Evolutionary conservation across 768 basidiomycete genomes (phyloP).

Genomic region (Leucosporidium scottii): DNA sequence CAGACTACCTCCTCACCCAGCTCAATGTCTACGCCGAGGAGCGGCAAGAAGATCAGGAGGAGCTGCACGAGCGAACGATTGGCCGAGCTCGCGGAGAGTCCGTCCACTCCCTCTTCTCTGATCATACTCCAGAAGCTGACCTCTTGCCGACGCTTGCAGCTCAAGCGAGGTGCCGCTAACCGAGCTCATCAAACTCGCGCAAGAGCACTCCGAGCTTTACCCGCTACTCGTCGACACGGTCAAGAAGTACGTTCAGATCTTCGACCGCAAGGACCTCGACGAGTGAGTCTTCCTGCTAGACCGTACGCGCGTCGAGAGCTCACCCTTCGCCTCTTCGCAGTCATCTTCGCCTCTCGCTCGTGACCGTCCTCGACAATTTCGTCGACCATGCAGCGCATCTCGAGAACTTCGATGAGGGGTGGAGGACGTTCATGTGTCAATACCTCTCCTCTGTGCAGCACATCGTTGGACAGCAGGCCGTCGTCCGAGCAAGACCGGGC

Average conservation of each 20-base stretch:
- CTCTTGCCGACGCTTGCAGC: no score
- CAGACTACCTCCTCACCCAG: conserved; percentile 70
- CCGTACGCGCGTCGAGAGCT: background rate
- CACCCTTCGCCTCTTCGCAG: conserved; percentile 43
- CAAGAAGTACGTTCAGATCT: conserved; percentile 52
- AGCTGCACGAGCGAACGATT: conserved; percentile 59
- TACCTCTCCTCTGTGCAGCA: conserved; percentile 58
- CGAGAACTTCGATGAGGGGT: conserved; percentile 60
- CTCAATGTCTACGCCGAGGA: conserved; percentile 77
- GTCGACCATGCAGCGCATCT: conserved; percentile 56
- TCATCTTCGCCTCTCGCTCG: conserved; percentile 55
- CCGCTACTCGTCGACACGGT: conserved; percentile 58
- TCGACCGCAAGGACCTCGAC: conserved; percentile 54
- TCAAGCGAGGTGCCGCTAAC: conserved; percentile 49
- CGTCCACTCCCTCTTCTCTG: background rate
- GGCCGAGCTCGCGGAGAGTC: conserved; percentile 15
- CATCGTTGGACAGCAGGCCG: conserved; percentile 59
- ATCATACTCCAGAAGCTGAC: background rate
- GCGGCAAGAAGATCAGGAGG: conserved; percentile 82
- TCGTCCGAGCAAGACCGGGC: conserved; percentile 49
- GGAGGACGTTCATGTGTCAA: conserved; percentile 56
- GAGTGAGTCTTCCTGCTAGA: conserved; percentile 48
- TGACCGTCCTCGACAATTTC: conserved; percentile 59
- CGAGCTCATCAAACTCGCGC: conserved; percentile 57
- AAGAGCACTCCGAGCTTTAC: conserved; percentile 58